Evolutionary conservation across 306 rosid genomes (phyloP).

Genomic region (Mimosa pudica): DNA sequence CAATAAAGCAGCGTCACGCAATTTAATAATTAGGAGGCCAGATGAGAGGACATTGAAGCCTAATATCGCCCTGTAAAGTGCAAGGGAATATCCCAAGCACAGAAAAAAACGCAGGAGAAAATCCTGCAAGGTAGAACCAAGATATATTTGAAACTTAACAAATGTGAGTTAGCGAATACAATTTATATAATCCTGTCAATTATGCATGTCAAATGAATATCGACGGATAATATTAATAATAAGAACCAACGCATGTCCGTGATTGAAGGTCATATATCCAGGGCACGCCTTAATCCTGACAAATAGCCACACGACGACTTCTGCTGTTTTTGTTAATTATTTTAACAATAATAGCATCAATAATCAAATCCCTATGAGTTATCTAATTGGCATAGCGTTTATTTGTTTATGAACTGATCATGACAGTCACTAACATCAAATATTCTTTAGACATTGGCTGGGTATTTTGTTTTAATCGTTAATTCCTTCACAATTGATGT

Average conservation of each 20-base stretch:
- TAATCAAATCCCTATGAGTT: neutral
- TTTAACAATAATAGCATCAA: neutral
- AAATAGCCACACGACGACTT: conserved; percentile 72
- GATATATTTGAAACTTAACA: conserved; percentile 26
- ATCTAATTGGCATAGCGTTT: conserved; percentile 18
- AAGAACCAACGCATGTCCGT: conserved; percentile 35
- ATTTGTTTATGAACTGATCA: conserved; percentile 36
- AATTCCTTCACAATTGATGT: neutral
- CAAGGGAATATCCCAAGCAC: conserved; percentile 63
- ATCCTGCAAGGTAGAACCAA: conserved; percentile 59
- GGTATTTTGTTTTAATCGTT: conserved; percentile 22
- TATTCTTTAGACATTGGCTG: conserved; percentile 37
- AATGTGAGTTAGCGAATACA: conserved; percentile 32
- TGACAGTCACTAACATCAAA: conserved; percentile 62
- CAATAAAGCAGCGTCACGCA: neutral
- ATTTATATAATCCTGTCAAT: conserved; percentile 7
- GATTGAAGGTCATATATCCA: conserved; percentile 32
- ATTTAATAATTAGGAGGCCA: neutral
- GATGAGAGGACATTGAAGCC: neutral
- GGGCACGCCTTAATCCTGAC: conserved; percentile 35
- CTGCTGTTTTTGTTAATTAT: conserved; percentile 18
- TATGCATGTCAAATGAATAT: neutral
- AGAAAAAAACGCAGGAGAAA: conserved; percentile 66
- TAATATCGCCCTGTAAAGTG: conserved; percentile 49
- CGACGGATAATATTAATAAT: conserved; percentile 31